A percentile compares a stretch with the other conserved stretches of the same genome.
Conservation (phyloP, 2,329 filamentous ascomycete genomes). For the Colletotrichum magnum region DNA sequence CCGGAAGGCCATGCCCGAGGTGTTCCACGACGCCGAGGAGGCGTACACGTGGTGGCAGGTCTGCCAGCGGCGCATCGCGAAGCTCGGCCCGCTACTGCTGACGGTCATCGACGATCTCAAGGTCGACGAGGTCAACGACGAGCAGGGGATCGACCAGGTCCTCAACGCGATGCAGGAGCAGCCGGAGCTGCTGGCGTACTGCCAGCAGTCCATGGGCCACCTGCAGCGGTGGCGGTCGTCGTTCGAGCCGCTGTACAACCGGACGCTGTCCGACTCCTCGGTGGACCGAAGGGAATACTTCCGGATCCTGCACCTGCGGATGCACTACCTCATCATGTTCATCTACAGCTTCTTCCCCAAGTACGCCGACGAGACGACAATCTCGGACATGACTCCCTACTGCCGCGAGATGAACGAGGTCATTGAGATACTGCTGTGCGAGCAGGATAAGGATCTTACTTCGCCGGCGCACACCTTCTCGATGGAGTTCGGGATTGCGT, state of each 20-base stretch:
- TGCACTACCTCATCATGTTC: conserved; percentile 58
- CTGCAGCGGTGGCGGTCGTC: conserved; percentile 56
- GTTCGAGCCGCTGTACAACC: conserved; percentile 55
- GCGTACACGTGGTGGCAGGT: conserved; percentile 55
- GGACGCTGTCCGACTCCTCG: conserved; percentile 45
- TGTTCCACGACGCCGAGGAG: conserved; percentile 52
- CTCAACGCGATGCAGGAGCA: conserved; percentile 23
- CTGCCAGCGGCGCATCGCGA: conserved; percentile 54
- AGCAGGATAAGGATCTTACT: conserved; percentile 39
- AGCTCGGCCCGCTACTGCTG: conserved; percentile 37
- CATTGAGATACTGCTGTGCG: conserved; percentile 53
- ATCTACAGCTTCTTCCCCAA: conserved; percentile 56
- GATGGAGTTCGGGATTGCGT: conserved; percentile 62
- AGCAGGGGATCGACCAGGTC: conserved; percentile 18
- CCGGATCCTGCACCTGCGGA: conserved; percentile 54
- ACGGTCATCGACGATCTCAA: conserved; percentile 35
- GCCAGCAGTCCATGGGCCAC: conserved; percentile 14
- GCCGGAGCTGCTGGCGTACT: conserved; percentile 32
- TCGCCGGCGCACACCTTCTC: conserved; percentile 54
- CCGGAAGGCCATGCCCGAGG: conserved; percentile 50
- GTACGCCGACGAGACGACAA: conserved; percentile 53
- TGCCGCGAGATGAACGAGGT: conserved; percentile 58
- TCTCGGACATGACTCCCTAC: conserved; percentile 56
- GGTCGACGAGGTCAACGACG: conserved; percentile 32
- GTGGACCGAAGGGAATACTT: conserved; percentile 44